These are phyloP conservation scores for Stylonectria norvegica DNA, from an alignment of 2,329 filamentous ascomycete genomes.

Conservation along the genomic window DNA sequence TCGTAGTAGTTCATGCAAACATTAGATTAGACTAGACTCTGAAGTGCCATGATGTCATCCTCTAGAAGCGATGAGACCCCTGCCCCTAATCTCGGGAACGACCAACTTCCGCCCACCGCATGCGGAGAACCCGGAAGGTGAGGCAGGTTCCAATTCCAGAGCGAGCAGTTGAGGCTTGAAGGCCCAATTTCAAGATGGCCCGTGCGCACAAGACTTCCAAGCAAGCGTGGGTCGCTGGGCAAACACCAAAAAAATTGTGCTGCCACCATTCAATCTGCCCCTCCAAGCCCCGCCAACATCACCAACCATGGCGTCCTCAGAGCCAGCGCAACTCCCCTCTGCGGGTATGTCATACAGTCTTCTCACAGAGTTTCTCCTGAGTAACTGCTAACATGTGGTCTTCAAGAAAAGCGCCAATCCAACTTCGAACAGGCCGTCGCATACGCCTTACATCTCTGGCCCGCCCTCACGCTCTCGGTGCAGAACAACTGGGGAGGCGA, in stretches of 20 bases:
- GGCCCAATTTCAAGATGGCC: constrained; percentile 12
- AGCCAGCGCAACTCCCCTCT: constrained; percentile 29
- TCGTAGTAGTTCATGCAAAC: no score
- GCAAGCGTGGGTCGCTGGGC: no score
- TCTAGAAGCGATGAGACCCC: constrained; percentile 12
- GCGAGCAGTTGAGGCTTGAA: constrained; percentile 15
- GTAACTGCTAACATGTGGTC: not conserved
- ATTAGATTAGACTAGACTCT: not conserved
- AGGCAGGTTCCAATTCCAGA: no score
- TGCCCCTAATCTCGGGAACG: constrained; percentile 9
- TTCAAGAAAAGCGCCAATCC: constrained; percentile 52
- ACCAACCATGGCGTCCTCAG: constrained; percentile 32
- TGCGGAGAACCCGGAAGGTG: no score
- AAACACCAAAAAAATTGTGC: constrained; percentile 31
- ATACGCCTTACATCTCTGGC: constrained; percentile 82
- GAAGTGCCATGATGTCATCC: constrained; percentile 29
- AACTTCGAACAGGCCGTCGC: constrained; percentile 85
- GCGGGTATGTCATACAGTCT: constrained; percentile 23
- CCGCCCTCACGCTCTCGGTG: constrained; percentile 80
- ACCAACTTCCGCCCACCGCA: constrained; percentile 5
- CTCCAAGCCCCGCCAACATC: constrained; percentile 30
- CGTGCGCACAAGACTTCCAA: no score
- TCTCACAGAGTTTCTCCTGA: not conserved
- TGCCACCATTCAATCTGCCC: constrained; percentile 23
- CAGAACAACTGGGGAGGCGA: constrained; percentile 85